phyloP scores from a whole-genome alignment of 2,329 filamentous ascomycete species.

The Penicillium frequentans region DNA sequence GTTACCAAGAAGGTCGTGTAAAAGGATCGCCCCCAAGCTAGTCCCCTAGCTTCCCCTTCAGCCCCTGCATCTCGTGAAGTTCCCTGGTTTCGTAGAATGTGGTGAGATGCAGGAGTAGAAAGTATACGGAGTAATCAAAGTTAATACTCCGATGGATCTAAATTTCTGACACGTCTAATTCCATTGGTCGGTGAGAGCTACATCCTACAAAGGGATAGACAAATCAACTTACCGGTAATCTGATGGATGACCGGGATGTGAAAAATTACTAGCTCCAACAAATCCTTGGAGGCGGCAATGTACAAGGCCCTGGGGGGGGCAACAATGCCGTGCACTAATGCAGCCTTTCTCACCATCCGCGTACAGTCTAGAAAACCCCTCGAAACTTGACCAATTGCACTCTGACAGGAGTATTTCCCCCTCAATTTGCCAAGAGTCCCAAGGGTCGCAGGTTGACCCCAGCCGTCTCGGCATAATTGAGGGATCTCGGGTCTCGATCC shows the following conservation, averaged over 20 bases:
- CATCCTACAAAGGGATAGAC: background rate
- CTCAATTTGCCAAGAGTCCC: background rate
- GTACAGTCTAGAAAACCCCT: background rate
- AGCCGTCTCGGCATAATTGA: background rate
- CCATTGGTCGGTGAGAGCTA: background rate
- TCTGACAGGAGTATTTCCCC: background rate
- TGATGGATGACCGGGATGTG: background rate
- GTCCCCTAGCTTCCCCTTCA: background rate
- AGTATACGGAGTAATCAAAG: background rate
- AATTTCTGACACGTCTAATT: background rate
- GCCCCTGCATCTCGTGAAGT: background rate
- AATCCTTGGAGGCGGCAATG: background rate
- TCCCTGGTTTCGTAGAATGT: background rate
- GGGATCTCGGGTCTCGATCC: background rate
- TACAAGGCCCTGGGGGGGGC: background rate
- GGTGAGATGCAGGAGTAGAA: background rate
- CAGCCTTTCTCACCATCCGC: constrained; percentile 2
- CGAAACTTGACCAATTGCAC: constrained; percentile 17
- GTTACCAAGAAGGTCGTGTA: background rate
- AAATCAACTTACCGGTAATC: background rate
- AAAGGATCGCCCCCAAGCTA: background rate
- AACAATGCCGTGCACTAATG: background rate
- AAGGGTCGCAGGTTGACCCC: background rate
- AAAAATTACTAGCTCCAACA: background rate
- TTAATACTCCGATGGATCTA: background rate